These are phyloP conservation scores for Mesembryanthemum crystallinum DNA, from an alignment of 148 eudicot species.

Conservation along the genomic window DNA sequence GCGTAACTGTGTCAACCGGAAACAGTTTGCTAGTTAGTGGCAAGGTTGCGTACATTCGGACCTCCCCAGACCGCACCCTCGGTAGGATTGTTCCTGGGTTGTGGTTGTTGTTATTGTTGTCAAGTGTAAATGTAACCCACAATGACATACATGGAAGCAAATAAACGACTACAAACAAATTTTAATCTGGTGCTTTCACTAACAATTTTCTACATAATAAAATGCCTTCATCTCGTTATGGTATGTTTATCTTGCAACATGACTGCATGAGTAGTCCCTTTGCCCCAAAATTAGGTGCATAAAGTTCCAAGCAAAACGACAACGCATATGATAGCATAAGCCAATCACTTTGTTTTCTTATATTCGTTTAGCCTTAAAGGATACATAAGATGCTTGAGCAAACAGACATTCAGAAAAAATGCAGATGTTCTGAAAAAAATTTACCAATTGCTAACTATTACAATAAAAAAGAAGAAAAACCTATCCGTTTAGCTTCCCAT, in stretches of 20 bases:
- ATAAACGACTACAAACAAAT: background rate
- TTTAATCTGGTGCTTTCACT: background rate
- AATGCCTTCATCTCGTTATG: background rate
- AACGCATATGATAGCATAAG: background rate
- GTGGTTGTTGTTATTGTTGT: no score
- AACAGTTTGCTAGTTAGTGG: no score
- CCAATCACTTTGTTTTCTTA: background rate
- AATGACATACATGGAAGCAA: background rate
- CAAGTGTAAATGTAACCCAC: background rate
- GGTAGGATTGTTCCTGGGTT: no score
- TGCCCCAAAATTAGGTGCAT: background rate
- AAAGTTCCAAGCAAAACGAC: background rate
- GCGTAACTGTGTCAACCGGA: no score
- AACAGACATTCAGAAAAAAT: background rate
- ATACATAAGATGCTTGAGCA: background rate
- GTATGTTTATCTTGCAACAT: background rate
- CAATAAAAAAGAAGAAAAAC: background rate
- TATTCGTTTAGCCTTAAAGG: background rate
- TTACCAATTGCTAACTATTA: background rate
- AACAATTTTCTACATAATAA: background rate
- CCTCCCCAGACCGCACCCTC: no score
- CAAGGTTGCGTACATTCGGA: no score
- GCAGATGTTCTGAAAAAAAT: background rate
- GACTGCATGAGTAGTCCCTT: background rate
- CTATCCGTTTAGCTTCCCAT: background rate